Conservation (phyloP, 305 asterid species). For the Fraxinus paxiana region DNA sequence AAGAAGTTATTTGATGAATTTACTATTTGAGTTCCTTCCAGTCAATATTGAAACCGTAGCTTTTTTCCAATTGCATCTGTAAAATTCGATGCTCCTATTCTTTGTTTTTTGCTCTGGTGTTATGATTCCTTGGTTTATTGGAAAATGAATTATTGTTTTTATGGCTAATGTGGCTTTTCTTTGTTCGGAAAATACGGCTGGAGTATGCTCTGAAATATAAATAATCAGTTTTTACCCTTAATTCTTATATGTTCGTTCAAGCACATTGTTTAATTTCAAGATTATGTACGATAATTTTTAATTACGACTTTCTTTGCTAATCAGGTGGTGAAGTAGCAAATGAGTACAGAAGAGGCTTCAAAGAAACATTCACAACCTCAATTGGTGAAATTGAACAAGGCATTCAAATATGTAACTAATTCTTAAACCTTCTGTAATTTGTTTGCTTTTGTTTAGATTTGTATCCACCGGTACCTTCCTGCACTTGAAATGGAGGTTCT, state of each 20-base stretch:
- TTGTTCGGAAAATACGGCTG: background rate
- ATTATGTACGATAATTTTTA: background rate
- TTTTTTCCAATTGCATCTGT: background rate
- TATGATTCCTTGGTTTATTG: background rate
- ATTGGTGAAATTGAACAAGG: conserved; percentile 50
- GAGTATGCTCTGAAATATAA: background rate
- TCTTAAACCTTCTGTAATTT: background rate
- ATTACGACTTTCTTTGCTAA: background rate
- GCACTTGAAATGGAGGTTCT: background rate
- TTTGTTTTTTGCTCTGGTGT: background rate
- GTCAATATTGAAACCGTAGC: background rate
- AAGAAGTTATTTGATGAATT: background rate
- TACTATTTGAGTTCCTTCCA: background rate
- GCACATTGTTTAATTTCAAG: background rate
- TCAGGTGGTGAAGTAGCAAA: conserved; percentile 27
- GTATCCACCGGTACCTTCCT: background rate
- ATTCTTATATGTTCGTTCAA: background rate
- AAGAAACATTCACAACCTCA: conserved; percentile 44
- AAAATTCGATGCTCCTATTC: background rate
- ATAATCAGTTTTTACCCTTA: background rate
- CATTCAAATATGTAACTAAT: conserved; percentile 53
- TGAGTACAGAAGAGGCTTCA: conserved; percentile 28
- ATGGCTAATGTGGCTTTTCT: background rate
- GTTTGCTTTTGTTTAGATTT: background rate
- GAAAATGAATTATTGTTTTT: background rate